Conservation (phyloP, 306 rosid genomes). For the Acacia confusa region DNA sequence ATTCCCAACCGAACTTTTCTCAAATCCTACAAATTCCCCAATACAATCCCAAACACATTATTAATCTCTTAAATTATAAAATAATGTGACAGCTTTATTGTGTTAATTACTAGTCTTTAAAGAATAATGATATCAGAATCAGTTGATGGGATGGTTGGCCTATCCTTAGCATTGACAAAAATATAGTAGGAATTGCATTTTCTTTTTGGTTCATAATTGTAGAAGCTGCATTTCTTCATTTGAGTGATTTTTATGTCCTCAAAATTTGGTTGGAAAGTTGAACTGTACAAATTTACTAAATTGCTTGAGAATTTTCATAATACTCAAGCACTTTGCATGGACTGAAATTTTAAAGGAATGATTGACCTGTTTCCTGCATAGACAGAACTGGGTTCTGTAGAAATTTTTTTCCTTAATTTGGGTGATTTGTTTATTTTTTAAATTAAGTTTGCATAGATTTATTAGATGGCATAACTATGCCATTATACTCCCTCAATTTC, state of each 20-base stretch:
- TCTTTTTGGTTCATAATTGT: neutral
- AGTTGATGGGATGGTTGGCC: neutral
- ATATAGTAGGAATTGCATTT: neutral
- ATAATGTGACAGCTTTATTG: neutral
- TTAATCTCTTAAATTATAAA: neutral
- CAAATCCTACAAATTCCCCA: neutral
- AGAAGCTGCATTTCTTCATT: no score
- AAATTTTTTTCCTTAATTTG: neutral
- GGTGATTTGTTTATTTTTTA: slow-evolving; percentile 1
- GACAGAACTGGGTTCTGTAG: neutral
- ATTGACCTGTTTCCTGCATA: neutral
- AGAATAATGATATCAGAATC: neutral
- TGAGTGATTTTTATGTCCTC: neutral
- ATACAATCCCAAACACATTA: neutral
- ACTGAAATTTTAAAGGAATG: neutral
- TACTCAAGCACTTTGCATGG: neutral
- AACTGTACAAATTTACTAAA: neutral
- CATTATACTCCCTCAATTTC: neutral
- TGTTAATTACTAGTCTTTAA: neutral
- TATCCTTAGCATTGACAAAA: neutral
- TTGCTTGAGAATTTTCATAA: neutral
- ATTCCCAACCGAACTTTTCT: neutral
- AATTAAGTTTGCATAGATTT: neutral
- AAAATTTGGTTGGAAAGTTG: neutral
- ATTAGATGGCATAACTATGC: neutral